A percentile compares a stretch with the other conserved stretches of the same genome.
Evolutionary conservation across 1,284 basidiomycete genomes (phyloP).

Genomic region (Puccinia hordei): DNA sequence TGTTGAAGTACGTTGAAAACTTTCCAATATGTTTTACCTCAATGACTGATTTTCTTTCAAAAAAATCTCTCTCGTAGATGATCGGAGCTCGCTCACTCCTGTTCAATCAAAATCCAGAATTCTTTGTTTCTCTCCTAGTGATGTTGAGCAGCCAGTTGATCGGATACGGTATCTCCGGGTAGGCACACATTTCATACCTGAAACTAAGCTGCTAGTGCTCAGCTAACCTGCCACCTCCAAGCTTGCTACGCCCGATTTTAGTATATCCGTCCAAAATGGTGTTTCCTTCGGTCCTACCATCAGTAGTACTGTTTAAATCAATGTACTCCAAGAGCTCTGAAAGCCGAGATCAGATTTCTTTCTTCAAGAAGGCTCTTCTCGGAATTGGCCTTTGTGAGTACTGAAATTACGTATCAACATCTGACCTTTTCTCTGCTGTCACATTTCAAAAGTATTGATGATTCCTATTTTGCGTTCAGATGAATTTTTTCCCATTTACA

Average conservation of each 20-base stretch:
- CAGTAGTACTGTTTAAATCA: slow-evolving; percentile 38
- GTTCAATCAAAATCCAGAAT: slow-evolving; percentile 33
- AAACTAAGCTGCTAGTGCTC: not conserved
- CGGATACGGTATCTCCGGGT: slow-evolving; percentile 30
- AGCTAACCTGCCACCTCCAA: not conserved
- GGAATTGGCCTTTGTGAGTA: slow-evolving; percentile 32
- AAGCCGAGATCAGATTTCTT: slow-evolving; percentile 28
- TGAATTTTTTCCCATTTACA: slow-evolving; percentile 42
- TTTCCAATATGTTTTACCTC: not conserved
- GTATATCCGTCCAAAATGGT: slow-evolving; percentile 35
- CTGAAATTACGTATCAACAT: not conserved
- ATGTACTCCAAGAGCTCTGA: slow-evolving; percentile 16
- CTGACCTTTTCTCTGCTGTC: not conserved
- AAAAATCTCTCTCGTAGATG: slow-evolving; percentile 31
- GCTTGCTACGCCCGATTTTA: slow-evolving; percentile 44
- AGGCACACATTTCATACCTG: not conserved
- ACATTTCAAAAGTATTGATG: not conserved
- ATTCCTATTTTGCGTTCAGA: slow-evolving; percentile 10
- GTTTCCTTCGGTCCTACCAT: slow-evolving; percentile 46
- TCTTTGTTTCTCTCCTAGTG: slow-evolving; percentile 25
- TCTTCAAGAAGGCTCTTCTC: slow-evolving; percentile 42
- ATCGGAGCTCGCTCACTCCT: slow-evolving; percentile 35
- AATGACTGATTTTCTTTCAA: too few species aligned
- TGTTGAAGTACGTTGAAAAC: slow-evolving; percentile 22
- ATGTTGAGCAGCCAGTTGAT: slow-evolving; percentile 49